phyloP scores from a whole-genome alignment of 2,329 filamentous ascomycete species.

The Chrysosporium keratinophilum region DNA sequence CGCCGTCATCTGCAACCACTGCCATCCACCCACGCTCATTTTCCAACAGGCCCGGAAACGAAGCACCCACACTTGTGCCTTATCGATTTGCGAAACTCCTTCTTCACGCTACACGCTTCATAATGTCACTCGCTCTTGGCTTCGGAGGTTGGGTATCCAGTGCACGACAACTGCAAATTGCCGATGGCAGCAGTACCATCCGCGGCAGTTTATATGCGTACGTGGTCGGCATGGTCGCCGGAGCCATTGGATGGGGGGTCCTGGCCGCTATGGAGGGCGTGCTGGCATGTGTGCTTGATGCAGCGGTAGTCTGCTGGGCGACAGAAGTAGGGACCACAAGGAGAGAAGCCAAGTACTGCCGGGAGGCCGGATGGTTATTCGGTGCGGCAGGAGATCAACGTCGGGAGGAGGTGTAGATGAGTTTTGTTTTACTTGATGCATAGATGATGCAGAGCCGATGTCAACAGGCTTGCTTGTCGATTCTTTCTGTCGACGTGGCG shows the following conservation, averaged over 20 bases:
- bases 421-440: background rate
- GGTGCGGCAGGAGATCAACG: slow-evolving; percentile 42
- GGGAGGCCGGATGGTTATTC: slow-evolving; percentile 83
- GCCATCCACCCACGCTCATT: slow-evolving; percentile 42
- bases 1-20: slow-evolving; percentile 61
- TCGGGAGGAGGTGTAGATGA: slow-evolving; percentile 5
- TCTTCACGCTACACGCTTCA: slow-evolving; percentile 77
- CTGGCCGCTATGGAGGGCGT: slow-evolving; percentile 85
- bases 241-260: slow-evolving; percentile 89
- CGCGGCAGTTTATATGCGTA: slow-evolving; percentile 89
- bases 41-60: slow-evolving; percentile 32
- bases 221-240: slow-evolving; percentile 81
- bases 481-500: background rate
- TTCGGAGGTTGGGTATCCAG: slow-evolving; percentile 97
- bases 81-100: slow-evolving; percentile 87
- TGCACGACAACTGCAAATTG: slow-evolving; percentile 62
- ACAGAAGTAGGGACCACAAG: slow-evolving; percentile 65
- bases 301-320: slow-evolving; percentile 84
- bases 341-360: slow-evolving; percentile 63
- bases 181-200: slow-evolving; percentile 39
- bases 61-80: slow-evolving; percentile 55
- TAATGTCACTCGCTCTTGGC: slow-evolving; percentile 80
- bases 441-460: background rate
- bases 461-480: background rate
- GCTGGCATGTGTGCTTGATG: slow-evolving; percentile 76